A percentile compares a stretch with the other conserved stretches of the same genome.
phyloP scores from a whole-genome alignment of 345 rosid species.

The Eucalyptus tenuipes region DNA sequence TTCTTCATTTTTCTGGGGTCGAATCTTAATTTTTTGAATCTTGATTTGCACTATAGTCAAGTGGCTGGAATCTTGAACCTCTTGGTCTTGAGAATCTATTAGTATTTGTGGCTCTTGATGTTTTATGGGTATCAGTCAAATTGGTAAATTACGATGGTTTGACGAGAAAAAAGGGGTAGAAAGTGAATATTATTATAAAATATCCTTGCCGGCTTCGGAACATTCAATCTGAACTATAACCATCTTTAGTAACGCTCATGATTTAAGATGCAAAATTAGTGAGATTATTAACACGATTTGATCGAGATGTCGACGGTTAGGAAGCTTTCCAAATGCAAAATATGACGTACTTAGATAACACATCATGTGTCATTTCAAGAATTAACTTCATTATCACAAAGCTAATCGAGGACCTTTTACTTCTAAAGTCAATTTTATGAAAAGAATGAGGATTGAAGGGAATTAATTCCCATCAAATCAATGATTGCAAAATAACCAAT shows the following conservation, averaged over 20 bases:
- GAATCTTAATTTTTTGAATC: not conserved
- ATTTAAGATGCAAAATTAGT: not conserved
- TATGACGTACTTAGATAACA: no score
- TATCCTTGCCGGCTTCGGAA: rapidly evolving
- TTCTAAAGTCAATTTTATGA: not conserved
- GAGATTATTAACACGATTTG: rapidly evolving
- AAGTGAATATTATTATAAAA: not conserved
- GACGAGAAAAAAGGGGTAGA: not conserved
- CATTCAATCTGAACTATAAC: rapidly evolving
- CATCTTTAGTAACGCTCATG: rapidly evolving
- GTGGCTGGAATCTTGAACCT: not conserved
- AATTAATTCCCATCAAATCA: not conserved
- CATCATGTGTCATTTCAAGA: no score
- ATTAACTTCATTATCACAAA: no score
- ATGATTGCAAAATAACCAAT: not conserved
- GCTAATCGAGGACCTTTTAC: not conserved
- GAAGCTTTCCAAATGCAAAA: no score
- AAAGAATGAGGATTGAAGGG: not conserved
- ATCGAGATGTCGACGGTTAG: not conserved
- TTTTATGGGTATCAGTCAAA: not conserved
- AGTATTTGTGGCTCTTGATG: not conserved
- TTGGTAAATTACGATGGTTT: not conserved
- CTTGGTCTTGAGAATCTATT: not conserved
- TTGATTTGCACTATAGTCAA: not conserved
- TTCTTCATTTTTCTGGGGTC: not conserved